phyloP scores from a whole-genome alignment of 2,329 filamentous ascomycete species.

The Paraconiothyrium sp. region DNA sequence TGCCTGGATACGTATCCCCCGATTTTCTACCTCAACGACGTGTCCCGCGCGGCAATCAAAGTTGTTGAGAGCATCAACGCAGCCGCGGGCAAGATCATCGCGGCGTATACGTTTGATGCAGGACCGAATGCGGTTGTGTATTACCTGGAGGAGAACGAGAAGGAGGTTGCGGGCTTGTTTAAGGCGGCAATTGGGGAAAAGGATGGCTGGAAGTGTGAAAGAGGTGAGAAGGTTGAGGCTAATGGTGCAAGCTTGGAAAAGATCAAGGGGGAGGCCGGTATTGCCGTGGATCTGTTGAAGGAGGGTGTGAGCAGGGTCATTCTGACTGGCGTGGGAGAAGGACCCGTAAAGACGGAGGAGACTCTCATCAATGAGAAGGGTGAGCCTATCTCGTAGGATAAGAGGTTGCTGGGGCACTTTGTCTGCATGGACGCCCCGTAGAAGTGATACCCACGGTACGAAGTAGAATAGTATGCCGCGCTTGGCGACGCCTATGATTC shows the following conservation, averaged over 20 bases:
- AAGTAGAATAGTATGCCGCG: no score
- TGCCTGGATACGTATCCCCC: slow-evolving; percentile 96
- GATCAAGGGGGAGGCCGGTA: slow-evolving; percentile 60
- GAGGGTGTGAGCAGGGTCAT: slow-evolving; percentile 89
- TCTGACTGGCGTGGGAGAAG: slow-evolving; percentile 88
- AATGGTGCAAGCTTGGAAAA: slow-evolving; percentile 67
- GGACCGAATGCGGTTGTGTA: slow-evolving; percentile 98
- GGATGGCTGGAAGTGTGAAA: slow-evolving; percentile 74
- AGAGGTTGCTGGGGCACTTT: not conserved
- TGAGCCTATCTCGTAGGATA: slow-evolving; percentile 32
- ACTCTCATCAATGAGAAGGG: slow-evolving; percentile 74
- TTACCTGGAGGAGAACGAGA: slow-evolving; percentile 82
- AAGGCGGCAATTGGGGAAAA: slow-evolving; percentile 70
- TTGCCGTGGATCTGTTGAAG: slow-evolving; percentile 63
- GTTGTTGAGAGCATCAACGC: slow-evolving; percentile 90
- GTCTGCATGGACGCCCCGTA: not conserved
- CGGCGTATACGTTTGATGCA: slow-evolving; percentile 97
- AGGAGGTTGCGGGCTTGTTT: slow-evolving; percentile 79
- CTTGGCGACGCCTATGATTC: no score
- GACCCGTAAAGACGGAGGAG: slow-evolving; percentile 81
- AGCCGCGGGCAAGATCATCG: slow-evolving; percentile 78
- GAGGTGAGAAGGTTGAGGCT: slow-evolving; percentile 62
- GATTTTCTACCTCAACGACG: slow-evolving; percentile 98
- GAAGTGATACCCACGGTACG: not conserved
- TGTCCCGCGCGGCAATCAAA: slow-evolving; percentile 84